A percentile compares a stretch with the other conserved stretches of the same genome.
These are phyloP conservation scores for Metschnikowia corniflorae DNA, from an alignment of 805 yeast species.

Conservation along the genomic window DNA sequence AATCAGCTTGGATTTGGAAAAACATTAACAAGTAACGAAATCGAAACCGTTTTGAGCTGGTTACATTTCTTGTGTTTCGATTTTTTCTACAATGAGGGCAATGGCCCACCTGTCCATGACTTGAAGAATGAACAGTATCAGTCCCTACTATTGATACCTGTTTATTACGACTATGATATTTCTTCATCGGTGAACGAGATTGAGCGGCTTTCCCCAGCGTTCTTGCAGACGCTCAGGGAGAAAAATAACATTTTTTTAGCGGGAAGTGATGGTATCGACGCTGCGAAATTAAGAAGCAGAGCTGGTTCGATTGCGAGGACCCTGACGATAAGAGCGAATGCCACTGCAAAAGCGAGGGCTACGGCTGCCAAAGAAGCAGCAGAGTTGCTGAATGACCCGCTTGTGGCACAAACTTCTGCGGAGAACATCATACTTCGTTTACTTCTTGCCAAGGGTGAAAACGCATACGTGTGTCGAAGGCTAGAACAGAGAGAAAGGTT, in stretches of 20 bases:
- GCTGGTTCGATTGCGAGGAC: conserved; percentile 54
- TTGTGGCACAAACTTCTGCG: conserved; percentile 39
- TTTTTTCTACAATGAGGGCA: conserved; percentile 77
- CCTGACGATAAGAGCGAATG: conserved; percentile 69
- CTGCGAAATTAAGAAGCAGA: conserved; percentile 24
- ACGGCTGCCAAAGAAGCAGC: conserved; percentile 25
- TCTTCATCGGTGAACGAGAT: conserved; percentile 52
- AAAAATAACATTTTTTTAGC: conserved; percentile 37
- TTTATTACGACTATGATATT: conserved; percentile 54
- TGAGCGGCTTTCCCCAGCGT: conserved; percentile 54
- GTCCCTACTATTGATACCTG: conserved; percentile 58
- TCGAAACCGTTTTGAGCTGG: conserved; percentile 72
- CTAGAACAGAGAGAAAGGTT: conserved; percentile 59
- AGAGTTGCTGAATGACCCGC: conserved; percentile 28
- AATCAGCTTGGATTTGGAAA: conserved; percentile 50
- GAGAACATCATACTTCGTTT: conserved; percentile 75
- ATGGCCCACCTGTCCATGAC: conserved; percentile 69
- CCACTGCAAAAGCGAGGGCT: conserved; percentile 55
- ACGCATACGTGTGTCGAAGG: conserved; percentile 54
- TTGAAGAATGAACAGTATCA: conserved; percentile 64
- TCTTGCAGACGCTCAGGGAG: conserved; percentile 46
- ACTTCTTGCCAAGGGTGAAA: conserved; percentile 61
- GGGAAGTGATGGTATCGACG: conserved; percentile 8
- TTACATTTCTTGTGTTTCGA: conserved; percentile 58
- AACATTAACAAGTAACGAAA: conserved; percentile 54